Conservation (phyloP, 192 early-diverging fungal species). For the Phlyctochytrium planicorne region DNA sequence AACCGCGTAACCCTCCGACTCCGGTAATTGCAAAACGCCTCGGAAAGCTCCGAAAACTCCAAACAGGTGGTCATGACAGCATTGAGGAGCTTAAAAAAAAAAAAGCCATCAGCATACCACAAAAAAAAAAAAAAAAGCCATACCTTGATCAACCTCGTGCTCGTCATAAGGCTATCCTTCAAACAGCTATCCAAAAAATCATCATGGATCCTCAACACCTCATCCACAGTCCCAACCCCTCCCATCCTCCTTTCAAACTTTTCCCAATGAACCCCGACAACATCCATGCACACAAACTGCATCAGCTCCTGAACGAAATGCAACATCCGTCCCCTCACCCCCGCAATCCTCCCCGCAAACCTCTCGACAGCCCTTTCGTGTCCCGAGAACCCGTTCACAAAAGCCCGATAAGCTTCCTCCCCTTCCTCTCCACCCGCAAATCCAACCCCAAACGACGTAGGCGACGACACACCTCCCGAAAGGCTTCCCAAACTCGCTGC, state of each 20-base stretch:
- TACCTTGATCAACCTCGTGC: slow-evolving; percentile 76
- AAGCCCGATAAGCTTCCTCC: no score
- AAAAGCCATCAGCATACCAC: no score
- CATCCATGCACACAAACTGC: slow-evolving; percentile 88
- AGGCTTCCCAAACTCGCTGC: no score
- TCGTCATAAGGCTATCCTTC: slow-evolving; percentile 88
- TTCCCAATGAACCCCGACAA: slow-evolving; percentile 89
- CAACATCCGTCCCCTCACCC: slow-evolving; percentile 79
- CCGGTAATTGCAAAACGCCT: neutral
- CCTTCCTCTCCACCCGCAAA: no score
- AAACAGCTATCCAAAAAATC: slow-evolving; percentile 86
- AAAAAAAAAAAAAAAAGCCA: no score
- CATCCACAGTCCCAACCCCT: slow-evolving; percentile 79
- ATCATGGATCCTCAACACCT: slow-evolving; percentile 75
- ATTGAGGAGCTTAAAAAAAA: no score
- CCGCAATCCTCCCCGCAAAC: slow-evolving; percentile 56
- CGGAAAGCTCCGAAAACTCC: neutral
- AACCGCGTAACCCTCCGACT: no score
- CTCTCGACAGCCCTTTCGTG: neutral
- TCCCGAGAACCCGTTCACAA: no score
- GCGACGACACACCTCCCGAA: no score
- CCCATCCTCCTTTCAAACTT: slow-evolving; percentile 62
- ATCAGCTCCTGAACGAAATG: slow-evolving; percentile 90
- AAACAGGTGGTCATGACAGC: neutral
- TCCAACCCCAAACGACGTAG: no score